Percentiles rank a stretch among this genome's conserved stretches.
These are phyloP conservation scores for Trichoderma endophyticum DNA, from an alignment of 2,329 filamentous ascomycete genomes.

Conservation along the genomic window DNA sequence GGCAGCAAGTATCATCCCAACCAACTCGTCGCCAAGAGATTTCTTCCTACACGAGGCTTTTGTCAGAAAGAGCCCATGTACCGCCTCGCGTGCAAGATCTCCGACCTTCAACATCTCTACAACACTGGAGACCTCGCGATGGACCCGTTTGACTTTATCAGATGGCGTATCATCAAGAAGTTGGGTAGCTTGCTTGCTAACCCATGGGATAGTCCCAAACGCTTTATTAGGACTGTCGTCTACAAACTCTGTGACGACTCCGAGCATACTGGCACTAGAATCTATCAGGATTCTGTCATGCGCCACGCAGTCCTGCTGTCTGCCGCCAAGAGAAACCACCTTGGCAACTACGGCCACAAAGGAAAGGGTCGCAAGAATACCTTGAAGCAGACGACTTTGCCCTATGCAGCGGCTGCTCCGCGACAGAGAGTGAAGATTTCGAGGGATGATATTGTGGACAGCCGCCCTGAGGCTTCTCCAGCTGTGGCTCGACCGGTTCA, in stretches of 20 bases:
- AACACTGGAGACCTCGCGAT: constrained; percentile 30
- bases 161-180: constrained; percentile 33
- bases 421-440: background rate
- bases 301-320: constrained; percentile 30
- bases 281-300: constrained; percentile 29
- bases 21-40: constrained; percentile 33
- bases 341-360: background rate
- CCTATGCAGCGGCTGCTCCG: background rate
- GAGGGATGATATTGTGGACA: background rate
- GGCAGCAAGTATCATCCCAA: constrained; percentile 35
- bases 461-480: background rate
- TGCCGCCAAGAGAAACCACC: constrained; percentile 24
- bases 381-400: background rate
- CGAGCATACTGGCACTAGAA: background rate
- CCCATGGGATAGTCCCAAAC: constrained; percentile 16
- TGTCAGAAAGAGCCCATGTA: constrained; percentile 38
- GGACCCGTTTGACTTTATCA: constrained; percentile 38
- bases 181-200: background rate
- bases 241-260: constrained; percentile 21
- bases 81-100: constrained; percentile 33
- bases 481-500: background rate
- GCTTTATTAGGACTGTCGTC: constrained; percentile 21
- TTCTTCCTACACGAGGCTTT: constrained; percentile 31
- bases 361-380: background rate
- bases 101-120: constrained; percentile 30